Evolutionary conservation across 2,329 filamentous ascomycete species (phyloP), one percentile per base, ranked within the genome.

Genomic region (Penicillium sp.): DNA sequence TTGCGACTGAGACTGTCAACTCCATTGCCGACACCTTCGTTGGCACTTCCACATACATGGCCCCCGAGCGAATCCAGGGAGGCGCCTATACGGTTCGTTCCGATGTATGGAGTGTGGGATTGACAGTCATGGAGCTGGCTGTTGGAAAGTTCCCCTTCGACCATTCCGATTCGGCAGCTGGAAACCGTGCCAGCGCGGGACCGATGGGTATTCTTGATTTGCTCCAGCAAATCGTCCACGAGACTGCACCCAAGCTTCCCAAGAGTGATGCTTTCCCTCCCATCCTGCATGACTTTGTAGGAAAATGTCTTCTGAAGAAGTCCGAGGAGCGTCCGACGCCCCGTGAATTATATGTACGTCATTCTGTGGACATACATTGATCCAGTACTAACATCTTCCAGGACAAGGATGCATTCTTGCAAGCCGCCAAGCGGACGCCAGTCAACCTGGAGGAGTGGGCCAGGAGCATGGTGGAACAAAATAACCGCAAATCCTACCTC

Each of bases 11-110:
- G 75, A 85, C 97, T 14, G 92, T 97, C 72, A 97, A 97, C 77
- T 97, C 94, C 4, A 92, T 99, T 62, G 94, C 94, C 48, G 93
- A 97, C 71, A 99, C 94, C 0, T 99, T 99, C 68, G 94, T 99
- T 34, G 94, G 94, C 49, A 99, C 94, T 1, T 97, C 94, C 36
- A 99, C 94, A 52, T 99, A 99, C 80, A 99, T 99, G 94, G 94
- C 94, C 0, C 94, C 94, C 0, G 94, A 99, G 79, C 86, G 94
- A 73, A 99, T 99, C 64, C 92, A 97, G 73, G 94, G 94, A 59
- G 92, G 94, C 60, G 92, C 91, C 67, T 99, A 99, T 76, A 96
- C 93, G 0, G 93, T 99, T 67, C 97, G 97, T 75, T 97, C 92
- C 11, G 94, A 99, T 72, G 94, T 99, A 4, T 99, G 94, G 94